Base-by-base conservation (phyloP, 306 rosid species). In the Cicer cuneatum region DNA sequence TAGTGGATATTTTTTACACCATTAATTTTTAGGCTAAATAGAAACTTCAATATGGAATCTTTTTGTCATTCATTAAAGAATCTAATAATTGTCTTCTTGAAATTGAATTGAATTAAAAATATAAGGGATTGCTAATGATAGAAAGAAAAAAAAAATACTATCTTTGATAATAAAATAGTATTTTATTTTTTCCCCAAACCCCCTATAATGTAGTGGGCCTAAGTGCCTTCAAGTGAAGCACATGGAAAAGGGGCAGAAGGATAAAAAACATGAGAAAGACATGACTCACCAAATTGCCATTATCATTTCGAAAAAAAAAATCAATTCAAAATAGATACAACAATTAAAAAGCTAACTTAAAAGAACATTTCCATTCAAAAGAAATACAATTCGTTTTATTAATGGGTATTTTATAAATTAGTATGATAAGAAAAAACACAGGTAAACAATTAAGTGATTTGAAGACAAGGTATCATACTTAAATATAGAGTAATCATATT, bases 1-100 rank as follows among this genome's bases (percentile, higher is more conserved):
- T 29, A 21, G 9, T 64, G 16, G 13, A 21, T 21, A 57, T 47
- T 76, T 41, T 57, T 74, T 53, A 49, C 16, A 61, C 71, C 45
- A 69, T 75, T 77, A 52, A 13, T 19, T 56, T 59, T 62, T 71
- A 42, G 68, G 43, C 18, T 41, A 56, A 29, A 16, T 42, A 18
- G 12, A 75, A 69, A 13, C 60, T 47, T 59, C 62, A 57, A 66
- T 24, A 66, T 21, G 37, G 69, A 77, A 68, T 77, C 75, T 69
- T 58, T 58, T 10, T 76, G 8, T 45, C 21, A 33, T 46, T 12
- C 12, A 56, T 13, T 59, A 46, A 40, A 41, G 18, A 37, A 16
- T 38, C 33, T 14, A 52, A 63, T 71, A 46, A 77, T 46, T 37
- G 5, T 67, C 5, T 18, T 58, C 18, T 68, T 46, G 75, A 62